These are phyloP conservation scores for Claviceps fusiformis DNA, from an alignment of 2,329 filamentous ascomycete species.

Conservation along the genomic window DNA sequence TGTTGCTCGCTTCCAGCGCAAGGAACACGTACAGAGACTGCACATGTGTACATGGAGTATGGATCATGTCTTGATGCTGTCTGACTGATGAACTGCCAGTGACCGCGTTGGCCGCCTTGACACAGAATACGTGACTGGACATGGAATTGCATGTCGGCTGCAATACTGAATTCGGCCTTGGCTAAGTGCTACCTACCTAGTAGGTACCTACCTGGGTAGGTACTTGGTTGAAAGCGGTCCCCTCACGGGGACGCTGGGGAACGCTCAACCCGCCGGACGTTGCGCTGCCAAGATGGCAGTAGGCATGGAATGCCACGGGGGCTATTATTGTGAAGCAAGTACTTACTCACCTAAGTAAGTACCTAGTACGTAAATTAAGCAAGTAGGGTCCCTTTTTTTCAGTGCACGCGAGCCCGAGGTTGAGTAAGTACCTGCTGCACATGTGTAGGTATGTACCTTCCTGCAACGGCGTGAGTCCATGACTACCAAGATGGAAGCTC, in stretches of 20 bases:
- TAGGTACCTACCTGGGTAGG: too few species aligned
- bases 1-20: background rate
- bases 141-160: background rate
- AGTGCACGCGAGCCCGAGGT: too few species aligned
- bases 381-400: too few species aligned
- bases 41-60: background rate
- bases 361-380: too few species aligned
- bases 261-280: background rate
- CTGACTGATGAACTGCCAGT: background rate
- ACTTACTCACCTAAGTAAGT: too few species aligned
- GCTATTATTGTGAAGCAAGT: background rate
- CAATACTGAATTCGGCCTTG: background rate
- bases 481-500: background rate
- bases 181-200: too few species aligned
- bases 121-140: background rate
- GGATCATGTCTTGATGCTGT: background rate
- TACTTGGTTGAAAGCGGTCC: too few species aligned
- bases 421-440: background rate
- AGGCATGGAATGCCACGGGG: background rate
- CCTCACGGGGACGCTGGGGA: too few species aligned
- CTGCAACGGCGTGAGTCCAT: background rate
- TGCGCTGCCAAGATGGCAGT: background rate
- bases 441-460: background rate
- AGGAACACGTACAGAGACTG: background rate
- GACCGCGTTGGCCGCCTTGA: background rate